A percentile compares a stretch with the other conserved stretches of the same genome.
Conservation (phyloP, 179 eudicot species). For the Beta lomatogona region DNA sequence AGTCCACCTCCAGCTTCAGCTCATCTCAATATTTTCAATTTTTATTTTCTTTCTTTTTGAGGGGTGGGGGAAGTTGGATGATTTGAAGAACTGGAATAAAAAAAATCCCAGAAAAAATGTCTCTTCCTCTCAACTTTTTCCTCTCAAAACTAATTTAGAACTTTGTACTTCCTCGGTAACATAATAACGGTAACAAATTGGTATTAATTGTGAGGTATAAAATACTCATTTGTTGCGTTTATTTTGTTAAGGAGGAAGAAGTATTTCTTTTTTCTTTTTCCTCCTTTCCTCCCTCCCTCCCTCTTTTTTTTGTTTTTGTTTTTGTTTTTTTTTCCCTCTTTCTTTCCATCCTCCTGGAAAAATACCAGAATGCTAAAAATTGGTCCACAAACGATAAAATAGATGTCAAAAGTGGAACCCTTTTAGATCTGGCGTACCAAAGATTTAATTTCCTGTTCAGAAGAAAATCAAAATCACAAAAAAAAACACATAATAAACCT, state of each 20-base stretch:
- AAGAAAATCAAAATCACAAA: conserved; percentile 33
- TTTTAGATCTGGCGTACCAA: conserved; percentile 64
- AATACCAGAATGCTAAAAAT: conserved; percentile 9
- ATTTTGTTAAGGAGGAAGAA: too few relatives aligned
- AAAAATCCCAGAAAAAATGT: background rate
- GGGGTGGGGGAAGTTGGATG: background rate
- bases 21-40: too few relatives aligned
- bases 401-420: conserved; percentile 37
- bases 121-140: background rate
- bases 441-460: conserved; percentile 55
- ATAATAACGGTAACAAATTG: too few relatives aligned
- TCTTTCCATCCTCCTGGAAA: background rate
- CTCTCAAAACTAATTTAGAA: background rate
- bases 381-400: conserved; percentile 9
- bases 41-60: background rate
- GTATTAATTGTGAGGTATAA: too few relatives aligned
- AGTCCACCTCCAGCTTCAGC: background rate
- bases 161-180: background rate
- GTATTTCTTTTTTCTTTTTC: too few relatives aligned
- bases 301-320: background rate
- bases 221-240: too few relatives aligned
- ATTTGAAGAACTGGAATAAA: background rate
- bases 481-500: conserved; percentile 38
- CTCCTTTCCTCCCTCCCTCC: background rate
- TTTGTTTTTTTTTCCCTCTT: background rate